Evolutionary conservation across 2,329 filamentous ascomycete genomes (phyloP).

Genomic region (Apiospora rasikravindrae): DNA sequence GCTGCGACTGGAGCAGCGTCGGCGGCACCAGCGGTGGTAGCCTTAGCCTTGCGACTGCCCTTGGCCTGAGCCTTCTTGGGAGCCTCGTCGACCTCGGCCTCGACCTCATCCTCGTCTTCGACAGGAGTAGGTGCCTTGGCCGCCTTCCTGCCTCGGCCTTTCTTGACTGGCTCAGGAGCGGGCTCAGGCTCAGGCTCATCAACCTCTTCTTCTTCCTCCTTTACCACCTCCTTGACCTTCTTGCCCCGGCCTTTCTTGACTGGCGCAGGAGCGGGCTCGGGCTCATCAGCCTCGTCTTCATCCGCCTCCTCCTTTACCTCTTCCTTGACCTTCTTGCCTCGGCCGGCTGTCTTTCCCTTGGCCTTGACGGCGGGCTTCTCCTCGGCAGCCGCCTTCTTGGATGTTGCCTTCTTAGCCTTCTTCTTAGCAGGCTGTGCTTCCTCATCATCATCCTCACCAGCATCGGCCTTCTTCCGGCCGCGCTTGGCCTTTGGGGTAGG

Average conservation of each 20-base stretch:
- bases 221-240: slow-evolving; percentile 34
- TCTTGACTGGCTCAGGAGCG: slow-evolving; percentile 33
- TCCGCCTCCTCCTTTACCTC: slow-evolving; percentile 35
- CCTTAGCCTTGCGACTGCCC: slow-evolving; percentile 30
- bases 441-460: slow-evolving; percentile 35
- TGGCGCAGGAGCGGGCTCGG: no score
- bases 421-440: slow-evolving; percentile 44
- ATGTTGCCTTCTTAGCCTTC: slow-evolving; percentile 41
- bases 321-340: slow-evolving; percentile 36
- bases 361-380: slow-evolving; percentile 30
- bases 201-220: slow-evolving; percentile 27
- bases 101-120: slow-evolving; percentile 22
- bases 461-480: slow-evolving; percentile 41
- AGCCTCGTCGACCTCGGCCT: slow-evolving; percentile 23
- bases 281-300: slow-evolving; percentile 33
- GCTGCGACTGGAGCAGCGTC: slow-evolving; percentile 9
- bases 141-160: slow-evolving; percentile 31
- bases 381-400: slow-evolving; percentile 36
- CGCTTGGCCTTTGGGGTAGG: slow-evolving; percentile 44
- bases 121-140: slow-evolving; percentile 5
- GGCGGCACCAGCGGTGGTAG: slow-evolving; percentile 5
- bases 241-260: slow-evolving; percentile 34
- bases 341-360: slow-evolving; percentile 31
- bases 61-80: slow-evolving; percentile 30
- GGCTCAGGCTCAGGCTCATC: slow-evolving; percentile 9